Conservation (phyloP, 2,329 filamentous ascomycete species). For the Colletotrichum echinochloae region DNA sequence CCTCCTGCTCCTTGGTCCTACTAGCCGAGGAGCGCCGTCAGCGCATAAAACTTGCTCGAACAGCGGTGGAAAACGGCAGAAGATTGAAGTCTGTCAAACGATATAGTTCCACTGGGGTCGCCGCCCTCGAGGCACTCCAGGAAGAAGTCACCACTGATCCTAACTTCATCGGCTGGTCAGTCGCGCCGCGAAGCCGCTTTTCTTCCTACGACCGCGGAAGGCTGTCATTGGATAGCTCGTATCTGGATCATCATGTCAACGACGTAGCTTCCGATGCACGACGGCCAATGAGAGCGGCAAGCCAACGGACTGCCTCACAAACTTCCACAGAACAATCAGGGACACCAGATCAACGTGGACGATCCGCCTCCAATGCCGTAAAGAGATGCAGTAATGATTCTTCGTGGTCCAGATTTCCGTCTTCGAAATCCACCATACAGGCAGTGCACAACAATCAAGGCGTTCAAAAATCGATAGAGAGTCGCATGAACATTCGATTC, state of each 20-base stretch:
- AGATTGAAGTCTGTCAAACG: constrained; percentile 58
- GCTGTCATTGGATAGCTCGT: constrained; percentile 7
- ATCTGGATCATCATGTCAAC: constrained; percentile 13
- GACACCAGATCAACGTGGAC: not conserved
- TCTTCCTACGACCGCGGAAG: constrained; percentile 9
- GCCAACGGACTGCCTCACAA: constrained; percentile 1
- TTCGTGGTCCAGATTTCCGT: constrained; percentile 12
- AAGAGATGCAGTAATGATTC: constrained; percentile 1
- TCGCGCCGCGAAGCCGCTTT: constrained; percentile 7
- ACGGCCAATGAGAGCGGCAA: constrained; percentile 20
- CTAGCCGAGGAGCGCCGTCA: constrained; percentile 69
- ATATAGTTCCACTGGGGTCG: constrained; percentile 44
- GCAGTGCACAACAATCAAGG: not conserved
- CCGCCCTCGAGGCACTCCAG: constrained; percentile 43
- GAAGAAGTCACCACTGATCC: constrained; percentile 41
- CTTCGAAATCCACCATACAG: not conserved
- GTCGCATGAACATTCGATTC: not conserved
- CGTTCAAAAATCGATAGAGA: not conserved
- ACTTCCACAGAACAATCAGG: not conserved
- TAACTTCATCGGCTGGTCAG: constrained; percentile 46
- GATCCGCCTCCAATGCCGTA: not conserved
- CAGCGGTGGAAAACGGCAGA: constrained; percentile 65
- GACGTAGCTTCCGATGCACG: constrained; percentile 26
- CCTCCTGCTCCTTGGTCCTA: constrained; percentile 67
- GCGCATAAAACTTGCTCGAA: constrained; percentile 62